phyloP scores from a whole-genome alignment of 768 basidiomycete genomes.

The Auriscalpium microsporum region DNA sequence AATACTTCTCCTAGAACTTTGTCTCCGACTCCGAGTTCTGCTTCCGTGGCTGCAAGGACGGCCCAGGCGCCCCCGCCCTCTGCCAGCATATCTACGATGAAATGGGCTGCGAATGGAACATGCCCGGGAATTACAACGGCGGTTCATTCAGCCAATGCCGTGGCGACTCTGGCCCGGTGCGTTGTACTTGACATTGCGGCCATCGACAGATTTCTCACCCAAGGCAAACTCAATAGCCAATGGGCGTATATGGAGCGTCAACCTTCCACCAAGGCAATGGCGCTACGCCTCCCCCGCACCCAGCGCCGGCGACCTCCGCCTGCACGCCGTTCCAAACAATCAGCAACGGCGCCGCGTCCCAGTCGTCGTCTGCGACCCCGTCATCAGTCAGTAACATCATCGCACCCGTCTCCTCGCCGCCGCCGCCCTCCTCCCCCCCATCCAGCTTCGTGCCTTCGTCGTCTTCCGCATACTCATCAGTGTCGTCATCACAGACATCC shows the following conservation, averaged over 20 bases:
- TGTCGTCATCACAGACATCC: not conserved
- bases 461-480: not conserved
- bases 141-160: slow-evolving; percentile 37
- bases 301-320: slow-evolving; percentile 47
- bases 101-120: slow-evolving; percentile 57
- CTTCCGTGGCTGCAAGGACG: slow-evolving; percentile 59
- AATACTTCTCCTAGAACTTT: slow-evolving; percentile 40
- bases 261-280: slow-evolving; percentile 60
- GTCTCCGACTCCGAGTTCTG: slow-evolving; percentile 55
- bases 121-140: slow-evolving; percentile 38
- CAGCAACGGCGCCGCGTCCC: slow-evolving; percentile 29
- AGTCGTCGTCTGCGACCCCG: not conserved
- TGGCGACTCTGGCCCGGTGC: slow-evolving; percentile 43
- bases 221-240: slow-evolving; percentile 28
- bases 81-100: slow-evolving; percentile 56
- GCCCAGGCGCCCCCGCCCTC: slow-evolving; percentile 38
- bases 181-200: not conserved
- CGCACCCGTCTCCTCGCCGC: not conserved
- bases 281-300: slow-evolving; percentile 46
- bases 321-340: slow-evolving; percentile 50
- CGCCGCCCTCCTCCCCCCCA: not conserved
- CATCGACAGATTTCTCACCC: not conserved
- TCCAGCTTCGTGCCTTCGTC: not conserved
- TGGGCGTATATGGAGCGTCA: slow-evolving; percentile 62
- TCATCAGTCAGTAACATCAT: not conserved